Evolutionary conservation across 2,329 filamentous ascomycete genomes (phyloP).

Genomic region (Neurospora sp.): DNA sequence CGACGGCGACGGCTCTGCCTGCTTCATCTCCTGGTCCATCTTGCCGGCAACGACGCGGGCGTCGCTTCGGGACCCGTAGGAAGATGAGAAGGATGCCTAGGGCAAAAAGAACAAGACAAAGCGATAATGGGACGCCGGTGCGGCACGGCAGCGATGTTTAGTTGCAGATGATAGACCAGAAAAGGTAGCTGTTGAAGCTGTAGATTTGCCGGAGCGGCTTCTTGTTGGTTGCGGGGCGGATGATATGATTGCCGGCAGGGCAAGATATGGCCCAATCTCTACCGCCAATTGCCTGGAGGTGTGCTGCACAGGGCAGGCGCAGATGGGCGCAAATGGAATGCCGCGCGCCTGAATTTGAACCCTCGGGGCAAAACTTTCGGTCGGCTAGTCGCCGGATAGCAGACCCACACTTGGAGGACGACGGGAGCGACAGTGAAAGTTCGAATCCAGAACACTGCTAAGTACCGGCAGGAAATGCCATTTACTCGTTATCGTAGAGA

Average conservation of each 20-base stretch:
- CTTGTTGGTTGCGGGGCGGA: conserved; percentile 5
- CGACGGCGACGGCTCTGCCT: conserved; percentile 2
- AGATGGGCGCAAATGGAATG: conserved; percentile 4
- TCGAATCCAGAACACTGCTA: not conserved
- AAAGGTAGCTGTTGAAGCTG: not conserved
- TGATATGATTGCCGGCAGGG: conserved; percentile 15
- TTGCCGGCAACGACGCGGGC: not conserved
- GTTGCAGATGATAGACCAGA: not conserved
- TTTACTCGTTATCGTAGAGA: not conserved
- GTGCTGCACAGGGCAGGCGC: conserved; percentile 5
- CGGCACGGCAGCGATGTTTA: not conserved
- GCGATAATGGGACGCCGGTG: not conserved
- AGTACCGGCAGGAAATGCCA: not conserved
- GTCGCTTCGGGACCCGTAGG: not conserved
- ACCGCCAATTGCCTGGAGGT: conserved; percentile 9
- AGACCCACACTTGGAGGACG: not conserved
- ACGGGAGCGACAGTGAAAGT: not conserved
- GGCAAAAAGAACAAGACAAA: not conserved
- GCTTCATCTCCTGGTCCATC: conserved; percentile 15
- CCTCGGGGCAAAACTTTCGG: not conserved
- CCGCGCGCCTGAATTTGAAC: not conserved
- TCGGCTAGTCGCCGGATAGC: not conserved
- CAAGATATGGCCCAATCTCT: conserved; percentile 10
- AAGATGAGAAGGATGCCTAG: not conserved
- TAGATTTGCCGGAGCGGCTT: conserved; percentile 9